phyloP scores from a whole-genome alignment of 352 stramenopile genomes.

The Globisporangium cystogenes region DNA sequence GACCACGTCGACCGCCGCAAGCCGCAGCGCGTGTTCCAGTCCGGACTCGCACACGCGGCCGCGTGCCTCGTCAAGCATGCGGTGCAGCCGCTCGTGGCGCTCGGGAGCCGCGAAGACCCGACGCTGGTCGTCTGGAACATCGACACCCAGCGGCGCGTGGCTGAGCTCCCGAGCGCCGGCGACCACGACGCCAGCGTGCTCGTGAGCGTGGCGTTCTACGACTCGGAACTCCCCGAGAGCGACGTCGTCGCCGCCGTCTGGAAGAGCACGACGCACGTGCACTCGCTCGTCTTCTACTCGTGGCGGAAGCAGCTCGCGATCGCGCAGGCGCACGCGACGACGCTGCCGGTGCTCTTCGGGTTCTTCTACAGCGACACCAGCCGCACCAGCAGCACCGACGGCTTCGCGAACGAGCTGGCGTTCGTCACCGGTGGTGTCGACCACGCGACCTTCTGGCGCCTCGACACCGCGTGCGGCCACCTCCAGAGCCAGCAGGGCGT shows the following conservation, averaged over 20 bases:
- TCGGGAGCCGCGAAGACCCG: constrained; percentile 32
- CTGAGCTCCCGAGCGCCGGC: constrained; percentile 16
- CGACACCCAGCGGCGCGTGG: constrained; percentile 25
- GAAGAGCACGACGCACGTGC: constrained; percentile 30
- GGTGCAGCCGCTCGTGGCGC: constrained; percentile 29
- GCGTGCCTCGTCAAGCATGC: constrained; percentile 48
- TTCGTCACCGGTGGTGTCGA: constrained; percentile 72
- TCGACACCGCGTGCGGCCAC: constrained; percentile 42
- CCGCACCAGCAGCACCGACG: not conserved
- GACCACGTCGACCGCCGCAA: constrained; percentile 29
- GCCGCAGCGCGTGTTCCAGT: constrained; percentile 26
- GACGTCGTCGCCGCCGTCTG: constrained; percentile 52
- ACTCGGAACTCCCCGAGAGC: constrained; percentile 13
- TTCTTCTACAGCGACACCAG: constrained; percentile 22
- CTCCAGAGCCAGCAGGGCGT: constrained; percentile 47
- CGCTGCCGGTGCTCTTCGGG: constrained; percentile 48
- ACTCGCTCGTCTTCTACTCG: constrained; percentile 39
- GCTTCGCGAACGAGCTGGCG: not conserved
- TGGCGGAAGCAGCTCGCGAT: constrained; percentile 30
- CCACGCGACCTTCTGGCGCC: constrained; percentile 60
- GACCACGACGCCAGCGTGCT: constrained; percentile 7
- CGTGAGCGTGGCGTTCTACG: constrained; percentile 23
- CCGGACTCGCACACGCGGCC: constrained; percentile 34
- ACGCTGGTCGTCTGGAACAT: constrained; percentile 24
- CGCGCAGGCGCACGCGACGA: constrained; percentile 38